Evolutionary conservation across 2,329 filamentous ascomycete species (phyloP).

Genomic region (Fusarium sp.): DNA sequence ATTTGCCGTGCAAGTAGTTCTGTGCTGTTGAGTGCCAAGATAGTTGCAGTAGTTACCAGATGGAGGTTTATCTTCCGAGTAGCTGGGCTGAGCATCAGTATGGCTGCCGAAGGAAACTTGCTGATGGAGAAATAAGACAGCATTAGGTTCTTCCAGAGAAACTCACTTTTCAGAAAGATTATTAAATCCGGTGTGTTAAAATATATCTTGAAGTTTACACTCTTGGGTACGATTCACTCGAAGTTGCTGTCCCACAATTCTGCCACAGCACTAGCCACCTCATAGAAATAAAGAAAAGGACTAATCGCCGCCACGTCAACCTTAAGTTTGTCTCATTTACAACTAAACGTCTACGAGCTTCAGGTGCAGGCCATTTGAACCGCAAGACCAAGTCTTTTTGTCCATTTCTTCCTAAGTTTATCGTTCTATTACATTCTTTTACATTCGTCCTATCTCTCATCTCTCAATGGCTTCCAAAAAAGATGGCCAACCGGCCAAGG

Average conservation of each 20-base stretch:
- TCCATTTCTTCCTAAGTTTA: conserved; percentile 9
- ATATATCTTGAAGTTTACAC: not conserved
- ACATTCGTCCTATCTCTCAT: not conserved
- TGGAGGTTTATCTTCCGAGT: not conserved
- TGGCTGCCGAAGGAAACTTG: not conserved
- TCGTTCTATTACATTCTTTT: conserved; percentile 18
- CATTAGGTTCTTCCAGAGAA: not conserved
- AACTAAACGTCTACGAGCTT: conserved; percentile 45
- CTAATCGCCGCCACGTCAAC: conserved; percentile 39
- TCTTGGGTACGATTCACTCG: not conserved
- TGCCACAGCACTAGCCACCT: conserved; percentile 43
- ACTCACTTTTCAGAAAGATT: not conserved
- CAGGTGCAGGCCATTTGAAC: conserved; percentile 51
- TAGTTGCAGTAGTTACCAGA: not conserved
- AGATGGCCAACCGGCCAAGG: conserved; percentile 27
- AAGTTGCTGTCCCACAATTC: conserved; percentile 9
- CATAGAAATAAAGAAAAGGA: conserved; percentile 22
- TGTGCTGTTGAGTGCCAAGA: not conserved
- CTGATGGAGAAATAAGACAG: not conserved
- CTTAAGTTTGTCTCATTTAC: conserved; percentile 32
- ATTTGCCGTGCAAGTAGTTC: not conserved
- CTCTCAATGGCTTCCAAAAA: conserved; percentile 42
- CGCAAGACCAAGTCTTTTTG: conserved; percentile 6
- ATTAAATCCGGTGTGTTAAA: not conserved
- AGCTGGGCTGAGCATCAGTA: not conserved